Conservation (phyloP, 371 early-diverging fungal genomes). For the Mucor indicus region DNA sequence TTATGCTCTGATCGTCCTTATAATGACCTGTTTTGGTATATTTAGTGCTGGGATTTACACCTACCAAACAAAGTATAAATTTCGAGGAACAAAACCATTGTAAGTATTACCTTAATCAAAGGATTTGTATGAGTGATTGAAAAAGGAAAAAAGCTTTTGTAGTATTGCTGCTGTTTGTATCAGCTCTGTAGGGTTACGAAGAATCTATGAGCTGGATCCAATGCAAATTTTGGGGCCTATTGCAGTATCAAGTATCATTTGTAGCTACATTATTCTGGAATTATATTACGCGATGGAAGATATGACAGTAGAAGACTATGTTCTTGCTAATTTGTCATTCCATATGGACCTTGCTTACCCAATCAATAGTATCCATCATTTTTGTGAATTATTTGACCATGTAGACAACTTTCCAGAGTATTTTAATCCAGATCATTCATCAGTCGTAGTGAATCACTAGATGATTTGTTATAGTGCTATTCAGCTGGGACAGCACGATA, state of each 20-base stretch:
- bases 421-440: conserved; percentile 10
- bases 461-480: too few relatives aligned
- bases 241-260: conserved; percentile 22
- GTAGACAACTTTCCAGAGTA: conserved; percentile 24
- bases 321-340: conserved; percentile 37
- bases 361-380: conserved; percentile 40
- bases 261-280: conserved; percentile 36
- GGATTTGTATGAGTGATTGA: neutral
- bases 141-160: conserved; percentile 11
- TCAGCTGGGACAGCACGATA: too few relatives aligned
- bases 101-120: conserved; percentile 7
- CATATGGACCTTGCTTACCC: conserved; percentile 43
- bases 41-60: conserved; percentile 25
- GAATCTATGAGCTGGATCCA: conserved; percentile 10
- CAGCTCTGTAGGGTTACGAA: conserved; percentile 25
- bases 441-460: too few relatives aligned
- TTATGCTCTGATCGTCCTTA: conserved; percentile 27
- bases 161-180: conserved; percentile 21
- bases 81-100: conserved; percentile 33
- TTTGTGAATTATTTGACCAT: conserved; percentile 41
- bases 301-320: conserved; percentile 33
- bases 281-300: conserved; percentile 39
- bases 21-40: conserved; percentile 27
- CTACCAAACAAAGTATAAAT: conserved; percentile 23
- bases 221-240: conserved; percentile 33